Evolutionary conservation across 768 basidiomycete genomes (phyloP).

Genomic region (Lentinula sp.): DNA sequence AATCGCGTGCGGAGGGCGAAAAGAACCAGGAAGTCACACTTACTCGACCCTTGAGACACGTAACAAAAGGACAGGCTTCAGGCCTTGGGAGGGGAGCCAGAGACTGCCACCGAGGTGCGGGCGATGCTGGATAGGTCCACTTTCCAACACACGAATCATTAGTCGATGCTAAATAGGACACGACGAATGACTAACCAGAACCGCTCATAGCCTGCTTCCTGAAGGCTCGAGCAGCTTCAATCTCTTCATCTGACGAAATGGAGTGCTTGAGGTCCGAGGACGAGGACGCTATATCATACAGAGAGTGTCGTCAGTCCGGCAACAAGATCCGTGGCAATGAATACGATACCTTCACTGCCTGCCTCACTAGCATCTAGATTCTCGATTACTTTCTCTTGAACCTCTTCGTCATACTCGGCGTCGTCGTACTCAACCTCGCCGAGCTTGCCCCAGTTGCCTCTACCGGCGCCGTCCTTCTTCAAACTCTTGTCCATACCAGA

Average conservation of each 20-base stretch:
- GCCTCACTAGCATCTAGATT: conserved; percentile 4
- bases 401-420: conserved; percentile 39
- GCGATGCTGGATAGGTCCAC: conserved; percentile 77
- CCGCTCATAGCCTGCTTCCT: conserved; percentile 70
- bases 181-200: conserved; percentile 32
- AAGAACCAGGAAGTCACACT: background rate
- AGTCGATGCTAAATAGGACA: conserved; percentile 20
- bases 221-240: conserved; percentile 45
- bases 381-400: conserved; percentile 33
- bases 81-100: conserved; percentile 18
- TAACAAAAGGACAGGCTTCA: background rate
- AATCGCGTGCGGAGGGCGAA: background rate
- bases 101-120: conserved; percentile 71
- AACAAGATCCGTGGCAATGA: background rate
- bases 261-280: conserved; percentile 25
- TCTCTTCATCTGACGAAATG: conserved; percentile 56
- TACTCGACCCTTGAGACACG: background rate
- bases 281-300: background rate
- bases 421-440: conserved; percentile 29
- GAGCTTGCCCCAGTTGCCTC: conserved; percentile 82
- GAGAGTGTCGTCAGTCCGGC: background rate
- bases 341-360: conserved; percentile 9
- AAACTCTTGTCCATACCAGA: conserved; percentile 66
- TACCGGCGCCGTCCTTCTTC: conserved; percentile 76
- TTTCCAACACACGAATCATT: conserved; percentile 11